Percentiles rank a stretch among this genome's conserved stretches.
Conservation (phyloP, 225 moss, liverwort and hornwort species). For the Thuidium tamariscinum region DNA sequence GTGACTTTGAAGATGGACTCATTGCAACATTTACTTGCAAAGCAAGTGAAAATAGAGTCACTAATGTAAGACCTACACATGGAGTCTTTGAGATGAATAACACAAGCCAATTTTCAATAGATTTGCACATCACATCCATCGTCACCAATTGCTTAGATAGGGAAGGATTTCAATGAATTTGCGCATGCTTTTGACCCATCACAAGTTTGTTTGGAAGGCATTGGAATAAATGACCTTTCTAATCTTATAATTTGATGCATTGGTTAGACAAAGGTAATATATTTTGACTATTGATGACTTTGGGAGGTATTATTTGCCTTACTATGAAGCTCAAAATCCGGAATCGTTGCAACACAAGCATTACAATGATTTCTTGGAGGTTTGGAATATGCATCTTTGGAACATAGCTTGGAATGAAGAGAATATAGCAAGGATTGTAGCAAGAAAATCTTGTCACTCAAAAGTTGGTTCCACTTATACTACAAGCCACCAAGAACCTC, state of each 20-base stretch:
- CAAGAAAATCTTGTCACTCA: no score
- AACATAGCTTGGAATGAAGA: accelerated
- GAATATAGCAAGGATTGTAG: not conserved
- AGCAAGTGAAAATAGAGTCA: not conserved
- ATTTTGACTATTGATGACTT: accelerated
- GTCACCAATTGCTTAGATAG: not conserved
- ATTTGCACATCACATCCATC: not conserved
- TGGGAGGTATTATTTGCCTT: not conserved
- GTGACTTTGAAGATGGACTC: accelerated
- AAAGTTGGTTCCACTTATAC: not conserved
- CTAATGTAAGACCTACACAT: not conserved
- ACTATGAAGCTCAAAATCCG: not conserved
- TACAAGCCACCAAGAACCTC: not conserved
- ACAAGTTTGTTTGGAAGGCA: accelerated
- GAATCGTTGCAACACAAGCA: accelerated
- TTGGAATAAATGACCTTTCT: accelerated
- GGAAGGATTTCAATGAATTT: not conserved
- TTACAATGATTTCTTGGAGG: not conserved
- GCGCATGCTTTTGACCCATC: accelerated
- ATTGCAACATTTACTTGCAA: not conserved
- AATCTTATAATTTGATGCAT: accelerated
- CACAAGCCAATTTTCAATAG: not conserved
- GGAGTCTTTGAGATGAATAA: not conserved
- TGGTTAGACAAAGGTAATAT: not conserved
- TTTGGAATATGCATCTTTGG: not conserved